phyloP scores from a whole-genome alignment of 108 stramenopile genomes.

The Cyclotella sp. region DNA sequence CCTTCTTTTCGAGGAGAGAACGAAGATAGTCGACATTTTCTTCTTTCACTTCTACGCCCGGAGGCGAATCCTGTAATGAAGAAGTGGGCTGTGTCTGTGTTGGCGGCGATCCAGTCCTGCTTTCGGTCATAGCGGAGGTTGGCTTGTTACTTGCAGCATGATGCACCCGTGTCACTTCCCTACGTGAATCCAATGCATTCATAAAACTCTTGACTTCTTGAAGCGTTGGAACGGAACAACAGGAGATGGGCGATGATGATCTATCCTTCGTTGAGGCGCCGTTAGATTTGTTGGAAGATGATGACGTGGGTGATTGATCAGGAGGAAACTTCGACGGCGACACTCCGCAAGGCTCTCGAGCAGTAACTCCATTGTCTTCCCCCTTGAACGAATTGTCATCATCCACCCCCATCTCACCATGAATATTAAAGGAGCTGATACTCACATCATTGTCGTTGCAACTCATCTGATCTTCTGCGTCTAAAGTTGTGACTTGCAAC shows the following conservation, averaged over 20 bases:
- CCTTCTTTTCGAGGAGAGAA: slow-evolving; percentile 36
- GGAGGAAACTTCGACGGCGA: not conserved
- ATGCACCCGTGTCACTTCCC: slow-evolving; percentile 5
- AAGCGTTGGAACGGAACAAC: slow-evolving; percentile 19
- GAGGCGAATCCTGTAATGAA: not conserved
- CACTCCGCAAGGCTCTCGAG: not conserved
- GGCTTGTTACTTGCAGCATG: not conserved
- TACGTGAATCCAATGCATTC: slow-evolving; percentile 20
- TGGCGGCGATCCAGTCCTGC: not conserved
- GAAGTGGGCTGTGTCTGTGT: not conserved
- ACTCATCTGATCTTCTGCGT: slow-evolving; percentile 6
- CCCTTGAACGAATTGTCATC: not conserved
- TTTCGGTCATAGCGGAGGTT: not conserved
- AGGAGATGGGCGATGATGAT: not conserved
- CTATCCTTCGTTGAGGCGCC: not conserved
- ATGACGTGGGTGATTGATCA: not conserved
- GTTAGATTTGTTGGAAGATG: not conserved
- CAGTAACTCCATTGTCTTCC: not conserved
- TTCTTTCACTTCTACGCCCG: slow-evolving; percentile 3
- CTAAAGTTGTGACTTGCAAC: slow-evolving; percentile 11
- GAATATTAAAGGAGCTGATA: not conserved
- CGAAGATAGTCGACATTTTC: slow-evolving; percentile 10
- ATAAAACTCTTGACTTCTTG: slow-evolving; percentile 40
- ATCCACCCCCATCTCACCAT: not conserved
- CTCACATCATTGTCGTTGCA: not conserved